Base-by-base conservation (phyloP, 306 rosid species). In the Vigna radiata region DNA sequence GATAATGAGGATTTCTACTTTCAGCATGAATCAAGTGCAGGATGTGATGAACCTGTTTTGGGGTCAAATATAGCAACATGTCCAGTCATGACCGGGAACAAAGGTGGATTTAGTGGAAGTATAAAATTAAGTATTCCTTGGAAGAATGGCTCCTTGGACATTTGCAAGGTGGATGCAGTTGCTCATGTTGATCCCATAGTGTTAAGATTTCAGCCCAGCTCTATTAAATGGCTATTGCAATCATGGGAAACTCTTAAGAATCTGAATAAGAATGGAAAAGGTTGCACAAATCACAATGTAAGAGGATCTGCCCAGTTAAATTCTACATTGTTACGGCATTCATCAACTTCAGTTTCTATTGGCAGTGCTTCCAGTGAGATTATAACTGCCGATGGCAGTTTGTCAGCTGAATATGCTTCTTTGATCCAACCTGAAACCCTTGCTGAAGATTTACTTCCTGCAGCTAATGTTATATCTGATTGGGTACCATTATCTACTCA, bases 71-170 rank as follows among this genome's bases (percentile, higher is more conserved):
- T 77, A 85, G 81, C 75, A 67, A 86, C 86, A 29, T 85, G 84
- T 79, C 89, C 92, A 27, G 58, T 95, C 83, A 46, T 95, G 83
- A 85, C 87, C 4, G 98, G 98, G 70, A 85, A 82, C 56, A 84
- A 78, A 52, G 92, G 90, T 33, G 97, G 97, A 85, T 88, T 95
- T 90, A 89, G 92, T 67, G 98, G 98, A 69, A 91, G 81, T 86
- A 63, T 95, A 76, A 90, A 89, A 83, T 82, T 92, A 84, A 88
- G 85, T 78, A 89, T 95, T 76, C 98, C 97, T 77, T 90, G 97
- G 98, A 92, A 86, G 86, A 91, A 91, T 86, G 97, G 97, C 58
- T 95, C 97, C 74, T 85, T 95, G 77, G 98, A 95, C 86, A 84
- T 88, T 76, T 72, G 87, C 59, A 89, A 80, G 86, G 92, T 95